phyloP scores from a whole-genome alignment of 2,329 filamentous ascomycete genomes.

The Immersiporthe knoxdaviesiana region DNA sequence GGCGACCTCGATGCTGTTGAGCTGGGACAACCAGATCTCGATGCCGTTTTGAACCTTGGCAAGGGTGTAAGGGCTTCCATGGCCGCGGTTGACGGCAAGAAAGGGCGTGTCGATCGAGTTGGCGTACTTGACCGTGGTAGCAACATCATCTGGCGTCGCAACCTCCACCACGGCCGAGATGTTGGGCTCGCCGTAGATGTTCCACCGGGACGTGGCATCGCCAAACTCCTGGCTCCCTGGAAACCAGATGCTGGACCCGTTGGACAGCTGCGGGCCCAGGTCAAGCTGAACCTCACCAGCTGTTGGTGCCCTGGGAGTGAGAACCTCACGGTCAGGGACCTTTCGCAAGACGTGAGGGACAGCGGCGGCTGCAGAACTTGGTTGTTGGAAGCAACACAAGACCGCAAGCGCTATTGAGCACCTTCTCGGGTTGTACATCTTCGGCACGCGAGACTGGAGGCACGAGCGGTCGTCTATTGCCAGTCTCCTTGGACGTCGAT shows the following conservation, averaged over 20 bases:
- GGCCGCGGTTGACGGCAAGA: slow-evolving; percentile 55
- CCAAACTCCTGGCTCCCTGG: slow-evolving; percentile 36
- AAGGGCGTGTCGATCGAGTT: slow-evolving; percentile 52
- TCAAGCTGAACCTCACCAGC: background rate
- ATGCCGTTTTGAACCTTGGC: slow-evolving; percentile 54
- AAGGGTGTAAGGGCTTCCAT: slow-evolving; percentile 54
- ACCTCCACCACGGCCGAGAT: slow-evolving; percentile 53
- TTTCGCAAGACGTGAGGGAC: background rate
- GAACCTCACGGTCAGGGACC: background rate
- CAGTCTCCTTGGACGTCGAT: background rate
- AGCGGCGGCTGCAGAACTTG: background rate
- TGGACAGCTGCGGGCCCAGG: slow-evolving; percentile 1
- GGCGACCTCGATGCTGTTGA: slow-evolving; percentile 48
- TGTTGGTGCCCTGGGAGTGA: background rate
- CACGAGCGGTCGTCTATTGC: background rate
- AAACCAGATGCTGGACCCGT: background rate
- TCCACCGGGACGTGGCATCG: slow-evolving; percentile 49
- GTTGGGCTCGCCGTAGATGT: slow-evolving; percentile 45
- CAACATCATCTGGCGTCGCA: slow-evolving; percentile 52
- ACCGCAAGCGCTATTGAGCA: background rate
- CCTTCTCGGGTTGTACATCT: background rate
- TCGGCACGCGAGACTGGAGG: background rate
- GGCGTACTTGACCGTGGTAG: slow-evolving; percentile 53
- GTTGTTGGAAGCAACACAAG: background rate
- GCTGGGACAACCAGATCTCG: slow-evolving; percentile 50